These are phyloP conservation scores for Cystoisospora suis DNA, from an alignment of 169 alveolate genomes.

Conservation along the genomic window DNA sequence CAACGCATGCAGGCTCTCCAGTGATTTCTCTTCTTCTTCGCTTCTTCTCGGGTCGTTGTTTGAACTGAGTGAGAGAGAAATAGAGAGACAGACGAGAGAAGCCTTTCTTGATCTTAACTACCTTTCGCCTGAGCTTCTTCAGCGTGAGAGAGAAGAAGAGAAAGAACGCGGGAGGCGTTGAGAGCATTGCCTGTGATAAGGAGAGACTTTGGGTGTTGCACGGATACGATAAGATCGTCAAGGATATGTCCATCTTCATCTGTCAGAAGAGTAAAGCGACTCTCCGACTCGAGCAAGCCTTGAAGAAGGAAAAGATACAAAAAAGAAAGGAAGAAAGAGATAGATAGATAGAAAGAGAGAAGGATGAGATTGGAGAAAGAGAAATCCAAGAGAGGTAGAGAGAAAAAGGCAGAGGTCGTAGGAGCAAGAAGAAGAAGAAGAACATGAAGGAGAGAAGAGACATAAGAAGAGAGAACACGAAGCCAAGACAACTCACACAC, in stretches of 20 bases:
- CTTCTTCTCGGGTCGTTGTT: no score
- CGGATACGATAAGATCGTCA: slow-evolving; percentile 18
- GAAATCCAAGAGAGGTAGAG: not conserved
- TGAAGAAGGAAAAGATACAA: not conserved
- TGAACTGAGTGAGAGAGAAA: no score
- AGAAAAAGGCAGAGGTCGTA: not conserved
- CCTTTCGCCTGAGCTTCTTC: not conserved
- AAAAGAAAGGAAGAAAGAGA: not conserved
- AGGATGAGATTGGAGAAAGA: not conserved
- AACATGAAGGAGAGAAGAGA: not conserved
- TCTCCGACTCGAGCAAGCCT: not conserved
- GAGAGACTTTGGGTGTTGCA: not conserved
- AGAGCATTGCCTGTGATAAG: not conserved
- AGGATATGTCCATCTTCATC: not conserved
- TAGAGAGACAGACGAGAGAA: no score
- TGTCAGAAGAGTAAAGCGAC: slow-evolving; percentile 15
- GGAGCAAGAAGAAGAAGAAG: not conserved
- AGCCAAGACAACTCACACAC: not conserved
- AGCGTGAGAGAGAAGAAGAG: not conserved
- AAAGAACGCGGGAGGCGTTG: not conserved
- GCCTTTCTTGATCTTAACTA: no score
- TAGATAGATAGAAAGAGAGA: not conserved
- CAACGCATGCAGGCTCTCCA: no score
- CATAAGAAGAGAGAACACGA: not conserved
- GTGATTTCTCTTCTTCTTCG: no score